Evolutionary conservation across 768 basidiomycete genomes (phyloP).

Genomic region (Suillus variegatus): DNA sequence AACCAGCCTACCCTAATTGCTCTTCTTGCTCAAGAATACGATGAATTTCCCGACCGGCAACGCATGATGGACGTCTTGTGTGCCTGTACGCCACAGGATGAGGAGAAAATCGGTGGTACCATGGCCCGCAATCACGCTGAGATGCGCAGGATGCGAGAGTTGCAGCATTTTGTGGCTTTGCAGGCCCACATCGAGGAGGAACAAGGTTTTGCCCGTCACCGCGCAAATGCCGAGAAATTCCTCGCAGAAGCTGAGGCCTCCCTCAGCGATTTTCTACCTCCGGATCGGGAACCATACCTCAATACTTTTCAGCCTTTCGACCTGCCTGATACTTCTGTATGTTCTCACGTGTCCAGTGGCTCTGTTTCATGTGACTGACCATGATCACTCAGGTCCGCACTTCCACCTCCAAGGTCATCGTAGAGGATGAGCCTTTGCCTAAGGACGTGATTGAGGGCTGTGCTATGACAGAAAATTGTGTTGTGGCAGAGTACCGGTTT

Average conservation of each 20-base stretch:
- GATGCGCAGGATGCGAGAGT: background rate
- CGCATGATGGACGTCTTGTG: background rate
- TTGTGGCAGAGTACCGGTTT: slow-evolving; percentile 9
- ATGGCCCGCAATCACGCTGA: background rate
- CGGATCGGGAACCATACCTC: background rate
- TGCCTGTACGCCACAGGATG: background rate
- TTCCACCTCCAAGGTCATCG: background rate
- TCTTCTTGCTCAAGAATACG: background rate
- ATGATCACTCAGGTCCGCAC: background rate
- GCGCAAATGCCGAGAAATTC: background rate
- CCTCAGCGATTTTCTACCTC: background rate
- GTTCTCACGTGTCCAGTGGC: background rate
- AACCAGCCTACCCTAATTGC: slow-evolving; percentile 4
- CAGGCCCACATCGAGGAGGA: background rate
- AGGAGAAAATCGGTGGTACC: background rate
- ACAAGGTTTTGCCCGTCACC: background rate
- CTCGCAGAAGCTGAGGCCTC: background rate
- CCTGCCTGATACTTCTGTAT: background rate
- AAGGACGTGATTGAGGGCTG: background rate
- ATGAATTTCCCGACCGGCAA: background rate
- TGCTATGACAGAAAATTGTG: background rate
- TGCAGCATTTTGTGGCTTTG: background rate
- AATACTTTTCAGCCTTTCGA: background rate
- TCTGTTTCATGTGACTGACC: too few relatives aligned
- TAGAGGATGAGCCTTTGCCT: background rate